Conservation (phyloP, 2,329 filamentous ascomycete genomes). For the Monilinia aucupariae region DNA sequence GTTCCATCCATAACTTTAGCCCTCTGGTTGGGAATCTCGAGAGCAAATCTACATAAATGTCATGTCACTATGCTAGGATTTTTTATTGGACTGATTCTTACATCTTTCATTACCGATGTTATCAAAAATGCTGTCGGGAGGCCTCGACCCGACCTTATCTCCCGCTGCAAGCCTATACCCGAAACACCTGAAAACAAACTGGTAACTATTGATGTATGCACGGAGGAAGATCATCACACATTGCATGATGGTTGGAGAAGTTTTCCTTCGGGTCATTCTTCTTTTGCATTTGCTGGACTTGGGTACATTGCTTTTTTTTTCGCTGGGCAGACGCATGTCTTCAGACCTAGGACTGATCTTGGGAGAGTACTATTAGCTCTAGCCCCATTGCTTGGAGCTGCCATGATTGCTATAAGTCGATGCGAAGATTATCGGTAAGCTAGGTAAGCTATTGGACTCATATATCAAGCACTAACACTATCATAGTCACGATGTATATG, state of each 20-base stretch:
- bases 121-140: slow-evolving; percentile 74
- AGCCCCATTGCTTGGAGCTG: slow-evolving; percentile 54
- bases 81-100: slow-evolving; percentile 67
- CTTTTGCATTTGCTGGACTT: slow-evolving; percentile 72
- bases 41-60: slow-evolving; percentile 67
- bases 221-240: slow-evolving; percentile 59
- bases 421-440: slow-evolving; percentile 58
- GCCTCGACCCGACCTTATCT: slow-evolving; percentile 76
- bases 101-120: slow-evolving; percentile 78
- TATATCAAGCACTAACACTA: slow-evolving; percentile 5
- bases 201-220: slow-evolving; percentile 66
- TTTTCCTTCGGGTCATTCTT: slow-evolving; percentile 76
- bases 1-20: slow-evolving; percentile 64
- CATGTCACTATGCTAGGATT: slow-evolving; percentile 83
- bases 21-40: slow-evolving; percentile 56
- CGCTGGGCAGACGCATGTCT: slow-evolving; percentile 60
- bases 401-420: slow-evolving; percentile 63
- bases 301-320: slow-evolving; percentile 69
- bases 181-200: slow-evolving; percentile 47
- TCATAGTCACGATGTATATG: slow-evolving; percentile 58
- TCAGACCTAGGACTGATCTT: slow-evolving; percentile 43
- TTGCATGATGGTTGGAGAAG: slow-evolving; percentile 81
- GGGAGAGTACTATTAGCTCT: slow-evolving; percentile 53
- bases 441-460: not conserved
- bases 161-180: slow-evolving; percentile 69